Percentiles rank a stretch among this genome's conserved stretches.
These are phyloP conservation scores for Malassezia furfur DNA, from an alignment of 1,284 basidiomycete species.

Conservation along the genomic window DNA sequence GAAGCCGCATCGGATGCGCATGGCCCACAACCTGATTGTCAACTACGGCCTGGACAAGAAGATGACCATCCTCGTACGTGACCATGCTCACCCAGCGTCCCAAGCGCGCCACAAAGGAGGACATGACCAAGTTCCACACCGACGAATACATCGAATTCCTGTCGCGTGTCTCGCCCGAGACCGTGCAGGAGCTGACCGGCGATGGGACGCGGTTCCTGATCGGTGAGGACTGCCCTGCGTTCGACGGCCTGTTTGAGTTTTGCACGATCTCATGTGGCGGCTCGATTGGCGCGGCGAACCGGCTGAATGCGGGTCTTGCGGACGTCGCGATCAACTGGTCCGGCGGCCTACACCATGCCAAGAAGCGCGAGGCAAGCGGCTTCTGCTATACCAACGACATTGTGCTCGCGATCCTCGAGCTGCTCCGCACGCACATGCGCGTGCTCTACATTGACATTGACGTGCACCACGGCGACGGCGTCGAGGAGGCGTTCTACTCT, in stretches of 20 bases:
- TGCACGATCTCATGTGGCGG: constrained; percentile 94
- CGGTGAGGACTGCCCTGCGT: constrained; percentile 91
- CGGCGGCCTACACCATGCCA: constrained; percentile 92
- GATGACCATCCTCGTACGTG: constrained; percentile 76
- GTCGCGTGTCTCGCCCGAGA: constrained; percentile 65
- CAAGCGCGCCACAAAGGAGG: constrained; percentile 66
- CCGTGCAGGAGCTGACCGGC: constrained; percentile 57
- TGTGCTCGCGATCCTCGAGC: constrained; percentile 43
- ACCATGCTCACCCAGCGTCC: constrained; percentile 56
- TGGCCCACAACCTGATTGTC: constrained; percentile 76
- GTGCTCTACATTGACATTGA: constrained; percentile 97
- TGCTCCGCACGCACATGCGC: constrained; percentile 59
- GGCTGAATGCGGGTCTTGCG: constrained; percentile 68
- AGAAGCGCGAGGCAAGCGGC: constrained; percentile 88
- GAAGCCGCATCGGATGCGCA: constrained; percentile 63
- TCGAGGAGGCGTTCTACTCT: constrained; percentile 97
- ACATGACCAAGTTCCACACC: constrained; percentile 88
- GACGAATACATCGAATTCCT: constrained; percentile 96
- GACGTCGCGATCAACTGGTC: constrained; percentile 98
- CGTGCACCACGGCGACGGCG: constrained; percentile 95
- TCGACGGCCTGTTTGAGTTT: constrained; percentile 93
- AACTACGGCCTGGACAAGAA: constrained; percentile 80
- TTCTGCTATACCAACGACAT: constrained; percentile 94
- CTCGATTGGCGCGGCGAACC: constrained; percentile 65
- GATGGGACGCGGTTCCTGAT: constrained; percentile 54